Evolutionary conservation across 2,329 filamentous ascomycete genomes (phyloP).

Genomic region (Ascochyta fabae): DNA sequence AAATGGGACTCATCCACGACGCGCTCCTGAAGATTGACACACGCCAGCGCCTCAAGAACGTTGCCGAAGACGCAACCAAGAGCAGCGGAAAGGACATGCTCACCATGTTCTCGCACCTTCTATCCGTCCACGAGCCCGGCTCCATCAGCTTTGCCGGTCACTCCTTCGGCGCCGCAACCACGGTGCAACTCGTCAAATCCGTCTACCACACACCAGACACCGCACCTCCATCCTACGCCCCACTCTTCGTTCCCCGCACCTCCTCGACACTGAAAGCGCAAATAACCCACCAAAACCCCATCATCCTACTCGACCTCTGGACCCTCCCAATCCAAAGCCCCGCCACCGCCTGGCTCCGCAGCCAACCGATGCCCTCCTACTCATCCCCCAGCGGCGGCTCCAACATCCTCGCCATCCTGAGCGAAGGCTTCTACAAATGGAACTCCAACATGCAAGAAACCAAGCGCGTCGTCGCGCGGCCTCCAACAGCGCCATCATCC

Average conservation of each 20-base stretch:
- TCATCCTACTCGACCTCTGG: slow-evolving; percentile 82
- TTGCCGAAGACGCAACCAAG: slow-evolving; percentile 51
- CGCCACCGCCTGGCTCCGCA: slow-evolving; percentile 67
- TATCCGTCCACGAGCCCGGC: slow-evolving; percentile 75
- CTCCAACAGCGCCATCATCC: slow-evolving; percentile 57
- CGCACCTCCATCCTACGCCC: slow-evolving; percentile 55
- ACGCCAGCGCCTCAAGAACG: slow-evolving; percentile 56
- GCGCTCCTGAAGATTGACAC: slow-evolving; percentile 71
- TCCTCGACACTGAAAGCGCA: slow-evolving; percentile 66
- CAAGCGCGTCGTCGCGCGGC: slow-evolving; percentile 68
- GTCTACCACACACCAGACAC: slow-evolving; percentile 70
- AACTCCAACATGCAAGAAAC: slow-evolving; percentile 72
- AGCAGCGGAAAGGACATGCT: slow-evolving; percentile 56
- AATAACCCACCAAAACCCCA: slow-evolving; percentile 70
- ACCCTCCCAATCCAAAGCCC: slow-evolving; percentile 73
- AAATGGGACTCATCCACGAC: slow-evolving; percentile 74
- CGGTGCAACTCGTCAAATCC: slow-evolving; percentile 79
- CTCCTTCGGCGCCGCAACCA: slow-evolving; percentile 78
- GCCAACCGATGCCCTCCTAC: slow-evolving; percentile 77
- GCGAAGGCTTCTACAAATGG: slow-evolving; percentile 82
- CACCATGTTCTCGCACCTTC: slow-evolving; percentile 63
- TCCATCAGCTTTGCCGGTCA: slow-evolving; percentile 79
- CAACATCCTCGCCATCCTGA: slow-evolving; percentile 73
- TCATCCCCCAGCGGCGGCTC: slow-evolving; percentile 56
- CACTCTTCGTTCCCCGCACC: slow-evolving; percentile 66